Percentiles rank a stretch among this genome's conserved stretches.
Conservation (phyloP, 495 filamentous ascomycete genomes). For the Podospora tetraspora region DNA sequence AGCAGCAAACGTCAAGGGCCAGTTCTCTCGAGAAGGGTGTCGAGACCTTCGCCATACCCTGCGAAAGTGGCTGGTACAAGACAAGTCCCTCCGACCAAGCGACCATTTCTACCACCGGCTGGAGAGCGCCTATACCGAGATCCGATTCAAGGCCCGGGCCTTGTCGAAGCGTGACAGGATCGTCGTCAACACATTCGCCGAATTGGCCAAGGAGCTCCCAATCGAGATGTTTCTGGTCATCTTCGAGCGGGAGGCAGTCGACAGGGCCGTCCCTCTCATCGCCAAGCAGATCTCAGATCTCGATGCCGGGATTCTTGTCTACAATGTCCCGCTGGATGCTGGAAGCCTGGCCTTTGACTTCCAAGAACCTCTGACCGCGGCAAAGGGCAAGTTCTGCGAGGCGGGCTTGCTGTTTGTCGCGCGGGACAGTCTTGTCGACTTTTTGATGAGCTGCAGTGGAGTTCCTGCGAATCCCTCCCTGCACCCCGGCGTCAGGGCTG, state of each 20-base stretch:
- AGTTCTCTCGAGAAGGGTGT: neutral
- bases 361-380: neutral
- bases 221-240: slow-evolving; percentile 20
- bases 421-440: slow-evolving; percentile 21
- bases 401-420: slow-evolving; percentile 20
- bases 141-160: neutral
- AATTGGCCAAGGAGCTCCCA: neutral
- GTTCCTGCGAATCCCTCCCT: neutral
- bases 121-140: slow-evolving; percentile 5
- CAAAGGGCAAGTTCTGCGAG: neutral
- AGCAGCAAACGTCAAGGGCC: neutral
- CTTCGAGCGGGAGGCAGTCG: slow-evolving; percentile 5
- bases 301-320: slow-evolving; percentile 7
- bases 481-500: neutral
- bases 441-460: slow-evolving; percentile 10
- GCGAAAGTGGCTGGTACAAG: slow-evolving; percentile 10
- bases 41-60: slow-evolving; percentile 12
- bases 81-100: slow-evolving; percentile 7
- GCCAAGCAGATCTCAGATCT: slow-evolving; percentile 9
- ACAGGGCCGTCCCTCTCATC: slow-evolving; percentile 5
- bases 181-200: slow-evolving; percentile 5
- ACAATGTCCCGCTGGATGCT: slow-evolving; percentile 10
- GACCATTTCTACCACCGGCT: slow-evolving; percentile 18
- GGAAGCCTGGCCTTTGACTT: slow-evolving; percentile 3
- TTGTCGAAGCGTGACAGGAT: slow-evolving; percentile 6